Conservation (phyloP, 2,329 filamentous ascomycete species). For the Myriosclerotinia duriaeana region DNA sequence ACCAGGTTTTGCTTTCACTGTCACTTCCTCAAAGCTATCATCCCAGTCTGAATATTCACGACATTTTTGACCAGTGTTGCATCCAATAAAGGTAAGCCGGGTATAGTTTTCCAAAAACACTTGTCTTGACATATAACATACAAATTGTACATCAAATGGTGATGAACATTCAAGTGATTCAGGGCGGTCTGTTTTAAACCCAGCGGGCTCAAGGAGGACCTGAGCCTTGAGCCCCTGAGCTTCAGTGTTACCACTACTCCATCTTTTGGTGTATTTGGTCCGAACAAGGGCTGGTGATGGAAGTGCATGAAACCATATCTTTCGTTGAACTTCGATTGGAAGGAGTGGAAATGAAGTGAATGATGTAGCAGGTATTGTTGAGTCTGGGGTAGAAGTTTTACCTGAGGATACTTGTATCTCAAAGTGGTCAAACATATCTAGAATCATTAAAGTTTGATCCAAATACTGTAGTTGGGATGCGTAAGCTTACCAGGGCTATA, state of each 20-base stretch:
- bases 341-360: not conserved
- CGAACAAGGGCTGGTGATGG: not conserved
- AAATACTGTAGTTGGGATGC: not conserved
- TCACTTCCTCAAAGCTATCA: not conserved
- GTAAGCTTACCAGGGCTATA: not conserved
- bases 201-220: too few relatives aligned
- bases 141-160: not conserved
- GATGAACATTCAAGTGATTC: not conserved
- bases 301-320: not conserved
- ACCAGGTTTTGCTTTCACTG: not conserved
- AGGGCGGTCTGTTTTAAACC: not conserved
- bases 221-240: not conserved
- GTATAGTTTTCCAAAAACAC: not conserved
- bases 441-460: not conserved
- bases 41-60: not conserved
- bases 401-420: not conserved
- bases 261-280: not conserved
- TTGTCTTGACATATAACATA: not conserved
- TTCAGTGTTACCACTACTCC: not conserved
- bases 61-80: not conserved
- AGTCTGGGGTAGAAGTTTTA: too few relatives aligned
- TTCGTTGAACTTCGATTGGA: not conserved
- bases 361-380: not conserved
- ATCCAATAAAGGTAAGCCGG: not conserved
- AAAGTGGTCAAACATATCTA: conserved; percentile 11